A percentile compares a stretch with the other conserved stretches of the same genome.
These are phyloP conservation scores for Vitis riparia DNA, from an alignment of 164 flowering plant genomes.

Conservation along the genomic window DNA sequence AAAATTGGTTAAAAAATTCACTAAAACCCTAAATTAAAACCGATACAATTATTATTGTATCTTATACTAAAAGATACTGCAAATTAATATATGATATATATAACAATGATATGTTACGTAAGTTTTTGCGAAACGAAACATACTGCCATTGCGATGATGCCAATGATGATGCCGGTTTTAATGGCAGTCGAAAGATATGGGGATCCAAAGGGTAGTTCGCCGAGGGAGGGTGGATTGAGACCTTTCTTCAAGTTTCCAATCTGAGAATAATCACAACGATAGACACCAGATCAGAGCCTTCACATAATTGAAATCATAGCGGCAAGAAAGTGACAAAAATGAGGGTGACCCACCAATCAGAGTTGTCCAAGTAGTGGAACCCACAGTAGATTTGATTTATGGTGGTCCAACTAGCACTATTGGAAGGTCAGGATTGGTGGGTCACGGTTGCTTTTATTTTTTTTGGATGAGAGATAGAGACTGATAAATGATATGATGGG, in stretches of 20 bases:
- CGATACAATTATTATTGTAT: no score
- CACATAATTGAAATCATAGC: neutral
- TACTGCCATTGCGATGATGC: constrained; percentile 79
- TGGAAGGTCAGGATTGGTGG: constrained; percentile 6
- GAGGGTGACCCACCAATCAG: constrained; percentile 12
- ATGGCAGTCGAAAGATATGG: constrained; percentile 42
- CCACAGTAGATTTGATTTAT: neutral
- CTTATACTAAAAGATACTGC: no score
- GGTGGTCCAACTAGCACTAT: neutral
- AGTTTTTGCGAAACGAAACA: neutral
- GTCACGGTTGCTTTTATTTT: neutral
- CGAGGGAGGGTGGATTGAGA: constrained; percentile 67
- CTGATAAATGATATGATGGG: neutral
- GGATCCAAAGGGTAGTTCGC: constrained; percentile 49
- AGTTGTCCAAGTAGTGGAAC: neutral
- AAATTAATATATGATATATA: neutral
- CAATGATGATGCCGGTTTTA: constrained; percentile 75
- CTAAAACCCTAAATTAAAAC: no score
- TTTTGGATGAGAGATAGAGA: neutral
- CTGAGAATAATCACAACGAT: constrained; percentile 26
- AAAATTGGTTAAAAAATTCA: no score
- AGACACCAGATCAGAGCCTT: neutral
- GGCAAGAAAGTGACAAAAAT: neutral
- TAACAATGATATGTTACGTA: no score
- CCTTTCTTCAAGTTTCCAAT: constrained; percentile 72